phyloP scores from a whole-genome alignment of 495 filamentous ascomycete species.

The Hypoxylon lenormandii region DNA sequence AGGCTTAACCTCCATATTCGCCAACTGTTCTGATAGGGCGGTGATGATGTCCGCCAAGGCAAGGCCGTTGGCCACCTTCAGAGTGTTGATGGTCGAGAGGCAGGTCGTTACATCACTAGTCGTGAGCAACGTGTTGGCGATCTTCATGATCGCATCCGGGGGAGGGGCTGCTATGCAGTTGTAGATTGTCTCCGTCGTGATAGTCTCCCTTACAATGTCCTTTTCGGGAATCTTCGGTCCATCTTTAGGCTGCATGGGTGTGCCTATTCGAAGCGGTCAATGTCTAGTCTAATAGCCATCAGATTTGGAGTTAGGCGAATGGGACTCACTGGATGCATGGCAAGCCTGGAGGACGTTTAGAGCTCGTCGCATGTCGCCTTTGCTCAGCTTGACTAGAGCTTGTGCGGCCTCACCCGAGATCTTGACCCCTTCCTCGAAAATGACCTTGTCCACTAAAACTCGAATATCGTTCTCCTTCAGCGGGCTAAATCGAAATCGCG shows the following conservation, averaged over 20 bases:
- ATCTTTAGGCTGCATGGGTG: constrained; percentile 75
- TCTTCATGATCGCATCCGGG: constrained; percentile 85
- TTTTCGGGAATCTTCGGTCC: constrained; percentile 68
- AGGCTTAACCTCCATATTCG: constrained; percentile 82
- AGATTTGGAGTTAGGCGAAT: not conserved
- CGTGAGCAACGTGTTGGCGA: constrained; percentile 81
- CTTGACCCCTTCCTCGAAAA: constrained; percentile 85
- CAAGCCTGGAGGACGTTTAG: constrained; percentile 97
- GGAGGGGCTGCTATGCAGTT: constrained; percentile 97
- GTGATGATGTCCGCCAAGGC: constrained; percentile 94
- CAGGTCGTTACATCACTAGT: constrained; percentile 88
- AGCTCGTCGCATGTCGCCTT: constrained; percentile 95
- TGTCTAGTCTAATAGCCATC: not conserved
- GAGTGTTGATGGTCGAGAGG: constrained; percentile 82
- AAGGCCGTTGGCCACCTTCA: constrained; percentile 88
- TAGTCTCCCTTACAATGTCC: constrained; percentile 78
- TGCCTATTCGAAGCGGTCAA: constrained; percentile 60
- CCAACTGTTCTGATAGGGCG: constrained; percentile 81
- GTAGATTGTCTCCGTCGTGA: constrained; percentile 93
- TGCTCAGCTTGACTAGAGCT: constrained; percentile 85
- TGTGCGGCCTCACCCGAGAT: constrained; percentile 82
- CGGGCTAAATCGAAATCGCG: constrained; percentile 93
- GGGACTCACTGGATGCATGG: constrained; percentile 82
- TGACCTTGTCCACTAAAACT: constrained; percentile 85
- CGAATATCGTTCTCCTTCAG: constrained; percentile 88